Conservation (phyloP, 768 basidiomycete genomes). For the Hypholoma sublateritium region DNA sequence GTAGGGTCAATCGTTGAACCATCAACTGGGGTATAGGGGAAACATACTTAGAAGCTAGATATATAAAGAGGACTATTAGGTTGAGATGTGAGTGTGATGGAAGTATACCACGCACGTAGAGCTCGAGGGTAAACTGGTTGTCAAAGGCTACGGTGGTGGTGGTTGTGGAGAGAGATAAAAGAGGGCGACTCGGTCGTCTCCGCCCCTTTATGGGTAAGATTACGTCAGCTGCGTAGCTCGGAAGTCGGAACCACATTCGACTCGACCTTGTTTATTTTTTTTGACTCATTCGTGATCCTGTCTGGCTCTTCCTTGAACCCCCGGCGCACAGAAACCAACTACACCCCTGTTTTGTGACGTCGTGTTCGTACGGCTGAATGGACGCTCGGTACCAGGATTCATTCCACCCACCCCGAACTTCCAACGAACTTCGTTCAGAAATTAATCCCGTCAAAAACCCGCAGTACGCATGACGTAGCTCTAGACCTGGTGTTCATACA, state of each 20-base stretch:
- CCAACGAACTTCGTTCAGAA: too few species aligned
- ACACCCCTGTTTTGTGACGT: background rate
- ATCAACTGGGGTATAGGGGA: constrained; percentile 6
- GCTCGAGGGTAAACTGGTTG: constrained; percentile 1
- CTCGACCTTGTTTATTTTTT: too few species aligned
- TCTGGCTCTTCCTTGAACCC: background rate
- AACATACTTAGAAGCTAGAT: constrained; percentile 7
- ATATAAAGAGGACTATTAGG: background rate
- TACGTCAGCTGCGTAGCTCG: constrained; percentile 12
- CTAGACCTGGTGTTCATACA: too few species aligned
- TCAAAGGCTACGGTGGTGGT: constrained; percentile 11
- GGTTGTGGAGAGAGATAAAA: constrained; percentile 16
- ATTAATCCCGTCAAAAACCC: too few species aligned
- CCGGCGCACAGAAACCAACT: background rate
- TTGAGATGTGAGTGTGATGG: background rate
- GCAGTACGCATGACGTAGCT: too few species aligned
- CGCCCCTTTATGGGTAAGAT: constrained; percentile 12
- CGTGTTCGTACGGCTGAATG: too few species aligned
- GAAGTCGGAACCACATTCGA: background rate
- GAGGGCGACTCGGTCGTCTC: constrained; percentile 10
- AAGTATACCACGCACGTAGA: constrained; percentile 4
- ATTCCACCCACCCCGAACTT: too few species aligned
- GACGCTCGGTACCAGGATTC: too few species aligned
- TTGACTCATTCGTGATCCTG: too few species aligned
- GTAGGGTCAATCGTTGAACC: background rate